Evolutionary conservation across 306 rosid genomes (phyloP).

Genomic region (Vicia faba): DNA sequence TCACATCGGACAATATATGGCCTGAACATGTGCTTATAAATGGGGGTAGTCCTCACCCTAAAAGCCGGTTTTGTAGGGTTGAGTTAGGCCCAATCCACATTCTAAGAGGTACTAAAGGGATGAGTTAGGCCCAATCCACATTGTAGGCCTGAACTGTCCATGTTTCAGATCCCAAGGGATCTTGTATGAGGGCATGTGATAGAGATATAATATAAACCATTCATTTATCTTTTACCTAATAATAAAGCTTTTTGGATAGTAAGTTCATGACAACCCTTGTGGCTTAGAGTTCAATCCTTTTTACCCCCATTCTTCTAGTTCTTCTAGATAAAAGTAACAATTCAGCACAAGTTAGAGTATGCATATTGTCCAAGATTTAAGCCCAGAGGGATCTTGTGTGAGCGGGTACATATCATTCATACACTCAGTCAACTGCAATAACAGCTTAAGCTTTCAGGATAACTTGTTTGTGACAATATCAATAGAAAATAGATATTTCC

Average conservation of each 20-base stretch:
- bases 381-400: not conserved
- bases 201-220: not conserved
- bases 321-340: not conserved
- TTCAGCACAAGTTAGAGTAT: not conserved
- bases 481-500: conserved; percentile 19
- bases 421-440: not conserved
- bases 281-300: not conserved
- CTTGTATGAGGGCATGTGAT: not conserved
- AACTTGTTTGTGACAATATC: not conserved
- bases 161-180: not conserved
- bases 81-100: too few species aligned
- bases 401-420: not conserved
- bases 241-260: not conserved
- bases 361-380: not conserved
- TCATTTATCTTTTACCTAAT: not conserved
- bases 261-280: not conserved
- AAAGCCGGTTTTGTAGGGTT: too few species aligned
- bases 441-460: not conserved
- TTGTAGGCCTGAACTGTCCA: too few species aligned
- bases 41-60: too few species aligned
- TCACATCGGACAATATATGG: too few species aligned
- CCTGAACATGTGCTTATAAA: too few species aligned
- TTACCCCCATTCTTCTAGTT: not conserved
- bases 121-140: too few species aligned
- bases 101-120: too few species aligned